Evolutionary conservation across 2,329 filamentous ascomycete genomes (phyloP).

Genomic region (Clonostachys byssicola): DNA sequence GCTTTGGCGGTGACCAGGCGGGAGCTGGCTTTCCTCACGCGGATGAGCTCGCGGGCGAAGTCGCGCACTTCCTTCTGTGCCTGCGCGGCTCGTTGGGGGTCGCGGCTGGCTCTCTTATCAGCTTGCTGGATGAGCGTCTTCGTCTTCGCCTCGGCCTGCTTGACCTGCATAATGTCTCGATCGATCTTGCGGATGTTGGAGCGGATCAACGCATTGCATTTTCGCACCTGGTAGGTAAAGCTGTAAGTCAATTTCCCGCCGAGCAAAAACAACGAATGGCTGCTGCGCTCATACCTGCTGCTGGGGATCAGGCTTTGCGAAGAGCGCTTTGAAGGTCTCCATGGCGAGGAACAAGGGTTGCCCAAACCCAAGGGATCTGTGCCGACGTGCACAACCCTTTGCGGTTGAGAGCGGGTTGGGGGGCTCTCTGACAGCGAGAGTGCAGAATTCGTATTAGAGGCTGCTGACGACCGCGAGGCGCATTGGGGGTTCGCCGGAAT

Average conservation of each 20-base stretch:
- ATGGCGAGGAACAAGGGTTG: conserved; percentile 39
- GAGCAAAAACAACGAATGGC: background rate
- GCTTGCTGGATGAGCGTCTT: conserved; percentile 81
- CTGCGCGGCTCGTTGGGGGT: conserved; percentile 74
- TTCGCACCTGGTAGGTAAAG: conserved; percentile 66
- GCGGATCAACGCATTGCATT: conserved; percentile 89
- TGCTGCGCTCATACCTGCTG: conserved; percentile 63
- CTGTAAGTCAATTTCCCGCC: background rate
- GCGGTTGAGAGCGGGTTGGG: background rate
- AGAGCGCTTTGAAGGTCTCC: conserved; percentile 82
- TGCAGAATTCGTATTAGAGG: no score
- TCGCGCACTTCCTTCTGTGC: conserved; percentile 79
- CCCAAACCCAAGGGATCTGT: background rate
- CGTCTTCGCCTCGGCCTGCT: conserved; percentile 76
- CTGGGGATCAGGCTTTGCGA: conserved; percentile 89
- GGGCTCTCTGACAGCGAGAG: no score
- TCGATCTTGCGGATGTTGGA: conserved; percentile 91
- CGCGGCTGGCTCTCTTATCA: conserved; percentile 74
- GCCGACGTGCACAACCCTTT: background rate
- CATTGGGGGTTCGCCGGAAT: no score
- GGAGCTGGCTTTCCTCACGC: conserved; percentile 69
- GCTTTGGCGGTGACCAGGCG: conserved; percentile 84
- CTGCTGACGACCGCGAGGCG: no score
- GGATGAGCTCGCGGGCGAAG: conserved; percentile 84
- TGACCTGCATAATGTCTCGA: conserved; percentile 80